A percentile compares a stretch with the other conserved stretches of the same genome.
Evolutionary conservation across 1,139 yeast genomes (phyloP).

Genomic region (Taphrina betulina): DNA sequence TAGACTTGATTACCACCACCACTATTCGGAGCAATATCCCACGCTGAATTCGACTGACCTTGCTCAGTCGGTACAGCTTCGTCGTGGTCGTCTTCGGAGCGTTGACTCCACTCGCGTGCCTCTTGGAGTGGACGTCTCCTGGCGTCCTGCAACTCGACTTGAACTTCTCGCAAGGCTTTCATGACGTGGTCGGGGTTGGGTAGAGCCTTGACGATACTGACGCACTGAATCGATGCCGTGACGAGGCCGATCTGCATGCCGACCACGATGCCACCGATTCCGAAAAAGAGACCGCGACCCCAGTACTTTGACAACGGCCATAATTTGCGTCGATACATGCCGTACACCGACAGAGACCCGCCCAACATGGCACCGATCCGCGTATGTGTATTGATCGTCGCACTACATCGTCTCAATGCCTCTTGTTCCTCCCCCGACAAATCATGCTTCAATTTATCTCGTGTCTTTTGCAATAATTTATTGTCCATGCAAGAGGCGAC

Average conservation of each 20-base stretch:
- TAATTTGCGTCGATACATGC: conserved; percentile 20
- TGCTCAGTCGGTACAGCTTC: neutral
- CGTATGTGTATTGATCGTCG: conserved; percentile 8
- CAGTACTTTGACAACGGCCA: conserved; percentile 23
- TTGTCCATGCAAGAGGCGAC: conserved; percentile 6
- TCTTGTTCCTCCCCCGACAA: conserved; percentile 15
- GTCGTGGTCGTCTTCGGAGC: neutral
- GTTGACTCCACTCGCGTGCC: conserved; percentile 17
- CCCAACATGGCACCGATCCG: conserved; percentile 18
- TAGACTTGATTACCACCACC: neutral
- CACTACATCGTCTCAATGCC: conserved; percentile 1
- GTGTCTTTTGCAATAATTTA: conserved; percentile 5
- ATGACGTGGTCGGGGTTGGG: conserved; percentile 23
- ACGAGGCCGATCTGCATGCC: conserved; percentile 30
- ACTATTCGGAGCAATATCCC: neutral
- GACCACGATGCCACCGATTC: conserved; percentile 25
- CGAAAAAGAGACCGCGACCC: conserved; percentile 26
- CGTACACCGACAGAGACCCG: conserved; percentile 13
- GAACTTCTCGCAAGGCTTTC: conserved; percentile 27
- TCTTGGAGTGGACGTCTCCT: conserved; percentile 16
- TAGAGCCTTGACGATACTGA: conserved; percentile 17
- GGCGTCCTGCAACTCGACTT: conserved; percentile 26
- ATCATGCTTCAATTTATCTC: conserved; percentile 12
- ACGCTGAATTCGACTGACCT: neutral
- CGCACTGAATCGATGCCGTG: conserved; percentile 2